Percentiles rank a stretch among this genome's conserved stretches.
Conservation (phyloP, 1,139 yeast species). For the Nakaseomyces nivariensis region DNA sequence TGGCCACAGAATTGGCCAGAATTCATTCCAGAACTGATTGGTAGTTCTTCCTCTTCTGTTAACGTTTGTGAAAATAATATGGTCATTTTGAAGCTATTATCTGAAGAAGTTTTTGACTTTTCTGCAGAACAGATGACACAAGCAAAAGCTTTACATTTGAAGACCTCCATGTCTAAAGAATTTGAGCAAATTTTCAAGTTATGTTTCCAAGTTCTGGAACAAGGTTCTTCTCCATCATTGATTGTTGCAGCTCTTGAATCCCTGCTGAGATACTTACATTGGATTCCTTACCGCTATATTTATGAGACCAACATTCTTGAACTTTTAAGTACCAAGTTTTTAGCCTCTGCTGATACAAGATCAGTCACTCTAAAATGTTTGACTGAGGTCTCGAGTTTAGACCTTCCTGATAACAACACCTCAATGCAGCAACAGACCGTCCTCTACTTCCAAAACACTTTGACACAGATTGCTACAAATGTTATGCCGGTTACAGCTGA, state of each 20-base stretch:
- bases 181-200: constrained; percentile 87
- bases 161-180: constrained; percentile 76
- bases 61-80: constrained; percentile 96
- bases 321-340: constrained; percentile 62
- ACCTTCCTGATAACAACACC: constrained; percentile 51
- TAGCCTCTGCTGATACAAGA: constrained; percentile 73
- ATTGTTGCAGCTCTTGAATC: constrained; percentile 80
- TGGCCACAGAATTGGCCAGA: constrained; percentile 99
- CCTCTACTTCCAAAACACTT: constrained; percentile 58
- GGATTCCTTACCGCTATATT: constrained; percentile 88
- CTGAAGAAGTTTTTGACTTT: constrained; percentile 94
- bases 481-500: constrained; percentile 72
- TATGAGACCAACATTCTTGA: constrained; percentile 78
- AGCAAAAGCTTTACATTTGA: constrained; percentile 78
- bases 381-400: constrained; percentile 75
- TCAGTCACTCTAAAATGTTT: constrained; percentile 80
- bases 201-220: constrained; percentile 87
- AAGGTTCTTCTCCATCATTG: constrained; percentile 72
- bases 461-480: constrained; percentile 54
- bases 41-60: constrained; percentile 72
- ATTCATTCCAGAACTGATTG: constrained; percentile 86
- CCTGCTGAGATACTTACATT: constrained; percentile 74
- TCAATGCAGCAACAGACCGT: constrained; percentile 41
- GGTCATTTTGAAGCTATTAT: constrained; percentile 77
- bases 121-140: constrained; percentile 94